Conservation (phyloP, 768 basidiomycete genomes). For the Wakefieldia striispora region DNA sequence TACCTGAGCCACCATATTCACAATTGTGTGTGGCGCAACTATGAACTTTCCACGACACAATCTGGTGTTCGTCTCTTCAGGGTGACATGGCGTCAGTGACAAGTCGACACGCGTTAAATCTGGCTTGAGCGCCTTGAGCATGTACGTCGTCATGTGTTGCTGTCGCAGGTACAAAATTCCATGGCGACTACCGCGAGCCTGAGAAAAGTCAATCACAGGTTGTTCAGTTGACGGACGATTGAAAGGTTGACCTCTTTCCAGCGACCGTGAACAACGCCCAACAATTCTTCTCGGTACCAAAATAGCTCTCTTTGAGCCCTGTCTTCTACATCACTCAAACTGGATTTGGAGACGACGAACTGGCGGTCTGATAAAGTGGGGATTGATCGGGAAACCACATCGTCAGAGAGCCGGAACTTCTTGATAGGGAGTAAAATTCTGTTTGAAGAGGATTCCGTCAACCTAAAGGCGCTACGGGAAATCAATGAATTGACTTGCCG, state of each 20-base stretch:
- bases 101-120: conserved; percentile 64
- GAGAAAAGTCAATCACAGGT: conserved; percentile 5
- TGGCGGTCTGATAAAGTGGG: conserved; percentile 87
- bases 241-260: conserved; percentile 77
- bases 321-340: conserved; percentile 57
- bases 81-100: conserved; percentile 39
- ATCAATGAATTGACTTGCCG: conserved; percentile 46
- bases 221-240: not conserved
- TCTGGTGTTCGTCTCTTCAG: conserved; percentile 16
- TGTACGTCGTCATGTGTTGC: conserved; percentile 72
- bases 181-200: conserved; percentile 77
- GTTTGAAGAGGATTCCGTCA: conserved; percentile 3
- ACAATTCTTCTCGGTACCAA: conserved; percentile 92
- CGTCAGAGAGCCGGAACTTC: conserved; percentile 61
- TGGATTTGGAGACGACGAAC: conserved; percentile 81
- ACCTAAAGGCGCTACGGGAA: not conserved
- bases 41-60: conserved; percentile 40
- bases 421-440: conserved; percentile 72
- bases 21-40: conserved; percentile 58
- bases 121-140: conserved; percentile 75
- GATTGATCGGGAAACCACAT: conserved; percentile 61
- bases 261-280: conserved; percentile 60
- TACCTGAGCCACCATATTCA: conserved; percentile 55
- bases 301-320: conserved; percentile 76
- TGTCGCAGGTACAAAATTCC: conserved; percentile 78